Conservation (phyloP, 139 green algal genomes). For the Chlamydomonas urium region DNA sequence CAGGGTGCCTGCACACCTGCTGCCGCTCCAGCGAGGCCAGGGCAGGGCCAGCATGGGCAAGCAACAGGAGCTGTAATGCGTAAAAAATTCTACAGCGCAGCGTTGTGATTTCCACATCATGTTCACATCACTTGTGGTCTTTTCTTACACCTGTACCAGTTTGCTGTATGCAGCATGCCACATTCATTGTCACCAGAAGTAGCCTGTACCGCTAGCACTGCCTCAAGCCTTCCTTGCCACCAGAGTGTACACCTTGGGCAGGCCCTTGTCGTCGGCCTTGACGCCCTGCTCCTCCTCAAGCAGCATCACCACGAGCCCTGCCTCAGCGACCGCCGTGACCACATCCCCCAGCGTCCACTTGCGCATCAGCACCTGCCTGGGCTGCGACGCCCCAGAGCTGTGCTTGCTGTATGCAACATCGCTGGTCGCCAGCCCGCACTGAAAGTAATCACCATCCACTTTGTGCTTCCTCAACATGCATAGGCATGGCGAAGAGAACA, state of each 20-base stretch:
- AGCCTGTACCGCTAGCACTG: no score
- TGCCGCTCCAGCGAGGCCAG: slow-evolving; percentile 1
- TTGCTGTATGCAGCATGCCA: no score
- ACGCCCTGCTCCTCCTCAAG: slow-evolving; percentile 42
- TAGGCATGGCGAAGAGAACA: no score
- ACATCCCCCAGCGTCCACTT: slow-evolving; percentile 44
- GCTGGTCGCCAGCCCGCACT: slow-evolving; percentile 1
- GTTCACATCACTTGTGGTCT: no score
- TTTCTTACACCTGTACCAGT: no score
- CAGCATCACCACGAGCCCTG: slow-evolving; percentile 19
- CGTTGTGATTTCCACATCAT: no score
- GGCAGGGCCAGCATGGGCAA: not conserved
- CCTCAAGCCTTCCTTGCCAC: no score
- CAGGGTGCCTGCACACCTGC: not conserved
- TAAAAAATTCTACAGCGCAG: no score
- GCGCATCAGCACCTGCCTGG: slow-evolving; percentile 19
- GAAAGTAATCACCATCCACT: slow-evolving; percentile 12
- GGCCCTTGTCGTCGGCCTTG: slow-evolving; percentile 33
- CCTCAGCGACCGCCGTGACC: slow-evolving; percentile 23
- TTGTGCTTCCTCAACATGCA: slow-evolving; percentile 50
- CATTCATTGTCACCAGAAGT: no score
- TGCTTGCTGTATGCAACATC: slow-evolving; percentile 46
- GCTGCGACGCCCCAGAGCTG: not conserved
- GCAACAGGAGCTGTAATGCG: slow-evolving; percentile 8
- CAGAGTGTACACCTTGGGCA: no score